Base-by-base conservation (phyloP, 2,329 filamentous ascomycete species). In the Sphaerulina populicola region DNA sequence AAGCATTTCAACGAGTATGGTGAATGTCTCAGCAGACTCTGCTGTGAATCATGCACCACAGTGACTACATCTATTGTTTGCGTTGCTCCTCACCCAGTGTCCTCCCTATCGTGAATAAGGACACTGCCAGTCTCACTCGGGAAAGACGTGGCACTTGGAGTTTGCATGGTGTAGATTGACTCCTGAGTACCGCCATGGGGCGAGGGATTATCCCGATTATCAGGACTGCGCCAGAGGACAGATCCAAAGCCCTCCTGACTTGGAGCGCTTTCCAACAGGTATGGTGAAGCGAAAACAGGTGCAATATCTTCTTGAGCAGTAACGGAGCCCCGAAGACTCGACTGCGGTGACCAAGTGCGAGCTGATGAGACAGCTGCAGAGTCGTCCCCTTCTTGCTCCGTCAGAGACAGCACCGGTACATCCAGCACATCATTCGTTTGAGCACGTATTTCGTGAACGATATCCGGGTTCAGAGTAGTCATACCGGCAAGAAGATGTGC, bases 401-500 rank as follows among this genome's bases (percentile, higher is more conserved):
- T 47, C 11, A 51, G 21, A 12, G 51, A 47, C 10, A 51, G 15
- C 2, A 27, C 21, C 38, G 31, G 45, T 23, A 47, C 14, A 38
- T 41, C 43, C 12, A 44, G 30, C 3, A 47, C 15, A 31, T 44
- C 58, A 15, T 44, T 52, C 9, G 47, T 51, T 46, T 72, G 69
- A 23, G 70, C 40, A 7, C 61, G 60, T n/a, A 67, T 65, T 38
- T 67, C 60, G 7, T 61, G 70, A 15, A 88, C 64, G 4, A 81
- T 66, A 0, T 71, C 70, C 0, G 77, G 71, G 52, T 84, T 74
- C 2, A 88, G 71, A 0, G 79, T 75, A 27, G 73, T 56, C 86
- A 97, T 94, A 14, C 77, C 78, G 47, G 85, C 80, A 11, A 97
- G 72, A 0, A 97, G 73, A 47, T 86, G 81, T 1, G 90, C 86